Evolutionary conservation across 495 filamentous ascomycete species (phyloP).

Genomic region (Trichoderma gamsii): DNA sequence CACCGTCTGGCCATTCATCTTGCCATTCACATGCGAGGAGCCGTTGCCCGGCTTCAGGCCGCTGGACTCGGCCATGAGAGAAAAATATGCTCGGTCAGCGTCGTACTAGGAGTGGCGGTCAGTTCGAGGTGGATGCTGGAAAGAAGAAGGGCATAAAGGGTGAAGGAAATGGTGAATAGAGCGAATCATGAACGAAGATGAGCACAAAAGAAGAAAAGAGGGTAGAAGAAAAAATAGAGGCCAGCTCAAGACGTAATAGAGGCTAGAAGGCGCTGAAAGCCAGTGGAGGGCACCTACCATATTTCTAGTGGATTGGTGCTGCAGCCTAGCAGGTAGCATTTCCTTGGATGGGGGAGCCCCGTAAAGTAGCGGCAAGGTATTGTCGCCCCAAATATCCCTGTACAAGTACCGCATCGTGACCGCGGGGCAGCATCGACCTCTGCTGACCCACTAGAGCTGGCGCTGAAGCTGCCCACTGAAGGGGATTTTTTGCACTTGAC

Average conservation of each 20-base stretch:
- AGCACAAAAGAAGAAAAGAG: background rate
- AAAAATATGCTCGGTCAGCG: background rate
- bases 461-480: background rate
- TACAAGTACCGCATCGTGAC: background rate
- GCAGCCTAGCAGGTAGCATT: constrained; percentile 12
- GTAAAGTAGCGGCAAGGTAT: constrained; percentile 10
- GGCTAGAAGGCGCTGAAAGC: background rate
- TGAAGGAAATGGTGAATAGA: background rate
- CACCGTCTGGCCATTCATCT: constrained; percentile 24
- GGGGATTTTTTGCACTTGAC: background rate
- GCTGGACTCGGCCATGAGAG: constrained; percentile 14
- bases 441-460: background rate
- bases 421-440: background rate
- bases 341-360: background rate
- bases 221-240: background rate
- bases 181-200: background rate
- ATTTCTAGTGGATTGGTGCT: constrained; percentile 12
- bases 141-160: background rate
- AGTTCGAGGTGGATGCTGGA: background rate
- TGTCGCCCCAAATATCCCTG: background rate
- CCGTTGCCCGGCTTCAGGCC: constrained; percentile 16
- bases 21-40: constrained; percentile 15
- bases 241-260: background rate
- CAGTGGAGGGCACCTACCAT: background rate
- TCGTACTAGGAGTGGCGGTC: background rate